phyloP scores from a whole-genome alignment of 345 rosid genomes.

The Linum lewisii region DNA sequence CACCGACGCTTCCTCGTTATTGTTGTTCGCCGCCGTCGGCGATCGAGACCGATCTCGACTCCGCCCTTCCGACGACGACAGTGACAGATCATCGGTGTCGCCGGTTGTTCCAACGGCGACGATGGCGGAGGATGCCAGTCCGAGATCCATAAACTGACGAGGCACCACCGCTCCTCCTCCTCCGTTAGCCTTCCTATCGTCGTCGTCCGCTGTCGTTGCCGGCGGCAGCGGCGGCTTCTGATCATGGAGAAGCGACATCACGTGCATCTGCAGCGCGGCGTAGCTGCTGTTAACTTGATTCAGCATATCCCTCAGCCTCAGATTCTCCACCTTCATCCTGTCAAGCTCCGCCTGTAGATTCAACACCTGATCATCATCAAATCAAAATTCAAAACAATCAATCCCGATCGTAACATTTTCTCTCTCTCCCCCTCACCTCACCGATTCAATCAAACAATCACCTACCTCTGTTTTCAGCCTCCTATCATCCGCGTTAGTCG shows the following conservation, averaged over 20 bases:
- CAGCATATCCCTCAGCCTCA: slow-evolving; percentile 30
- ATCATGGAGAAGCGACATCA: slow-evolving; percentile 25
- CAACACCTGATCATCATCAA: slow-evolving; percentile 25
- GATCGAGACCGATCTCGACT: slow-evolving; percentile 33
- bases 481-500: slow-evolving; percentile 34
- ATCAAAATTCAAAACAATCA: slow-evolving; percentile 1
- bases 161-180: slow-evolving; percentile 22
- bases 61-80: slow-evolving; percentile 40
- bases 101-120: slow-evolving; percentile 7
- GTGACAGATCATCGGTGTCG: slow-evolving; percentile 33
- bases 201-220: slow-evolving; percentile 9
- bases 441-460: not conserved
- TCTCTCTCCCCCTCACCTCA: not conserved
- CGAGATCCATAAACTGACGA: slow-evolving; percentile 48
- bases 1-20: slow-evolving; percentile 6
- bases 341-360: slow-evolving; percentile 42
- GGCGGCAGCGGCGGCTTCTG: slow-evolving; percentile 11
- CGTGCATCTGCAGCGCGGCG: slow-evolving; percentile 36
- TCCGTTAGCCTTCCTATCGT: slow-evolving; percentile 15
- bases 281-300: slow-evolving; percentile 37
- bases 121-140: slow-evolving; percentile 17
- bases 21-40: slow-evolving; percentile 16
- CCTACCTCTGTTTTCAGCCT: slow-evolving; percentile 41
- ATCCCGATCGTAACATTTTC: no score
- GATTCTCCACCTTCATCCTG: slow-evolving; percentile 41